Evolutionary conservation across 345 rosid species (phyloP).

Genomic region (Theobroma cacao): DNA sequence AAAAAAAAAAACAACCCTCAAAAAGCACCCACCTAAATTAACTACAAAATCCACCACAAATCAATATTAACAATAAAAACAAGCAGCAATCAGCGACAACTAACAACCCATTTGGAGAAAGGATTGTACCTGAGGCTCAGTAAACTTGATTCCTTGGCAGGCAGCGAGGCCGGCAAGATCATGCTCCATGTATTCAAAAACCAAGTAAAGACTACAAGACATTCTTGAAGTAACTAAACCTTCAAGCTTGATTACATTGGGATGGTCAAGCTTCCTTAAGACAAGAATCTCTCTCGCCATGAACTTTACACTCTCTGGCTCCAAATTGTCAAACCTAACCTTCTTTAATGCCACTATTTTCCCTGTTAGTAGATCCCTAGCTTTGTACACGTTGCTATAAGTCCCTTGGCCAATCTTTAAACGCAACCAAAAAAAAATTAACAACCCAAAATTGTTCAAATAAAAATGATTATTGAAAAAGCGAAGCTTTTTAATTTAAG

Average conservation of each 20-base stretch:
- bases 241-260: slow-evolving; percentile 82
- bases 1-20: slow-evolving; percentile 20
- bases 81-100: neutral
- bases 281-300: slow-evolving; percentile 98
- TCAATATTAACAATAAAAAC: neutral
- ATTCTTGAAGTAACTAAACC: slow-evolving; percentile 90
- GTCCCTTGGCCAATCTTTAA: slow-evolving; percentile 93
- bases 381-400: slow-evolving; percentile 93
- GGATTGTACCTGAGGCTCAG: slow-evolving; percentile 70
- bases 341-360: slow-evolving; percentile 93
- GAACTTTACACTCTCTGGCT: slow-evolving; percentile 88
- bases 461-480: neutral
- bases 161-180: slow-evolving; percentile 89
- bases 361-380: slow-evolving; percentile 71
- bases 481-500: neutral
- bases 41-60: slow-evolving; percentile 11
- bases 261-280: slow-evolving; percentile 67
- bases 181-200: slow-evolving; percentile 93
- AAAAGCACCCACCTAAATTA: slow-evolving; percentile 19
- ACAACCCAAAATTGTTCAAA: neutral
- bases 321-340: slow-evolving; percentile 89
- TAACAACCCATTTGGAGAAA: neutral
- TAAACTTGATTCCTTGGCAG: slow-evolving; percentile 68
- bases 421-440: neutral
- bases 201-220: slow-evolving; percentile 84